These are phyloP conservation scores for Ogataea hybrid DNA, from an alignment of 1,139 yeast genomes.

Conservation along the genomic window DNA sequence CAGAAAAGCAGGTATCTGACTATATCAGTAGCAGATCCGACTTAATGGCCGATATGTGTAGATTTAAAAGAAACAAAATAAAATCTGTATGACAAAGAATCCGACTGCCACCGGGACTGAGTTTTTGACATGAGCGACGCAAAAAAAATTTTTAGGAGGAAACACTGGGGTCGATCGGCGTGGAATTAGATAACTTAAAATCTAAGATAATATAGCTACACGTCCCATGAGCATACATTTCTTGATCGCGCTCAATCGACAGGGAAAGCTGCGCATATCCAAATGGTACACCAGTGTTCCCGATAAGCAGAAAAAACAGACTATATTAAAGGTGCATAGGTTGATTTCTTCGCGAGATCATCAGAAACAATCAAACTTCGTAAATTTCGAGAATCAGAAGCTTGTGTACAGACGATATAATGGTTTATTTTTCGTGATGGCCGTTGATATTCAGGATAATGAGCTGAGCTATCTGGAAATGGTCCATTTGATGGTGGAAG, in stretches of 20 bases:
- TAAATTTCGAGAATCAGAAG: conserved; percentile 68
- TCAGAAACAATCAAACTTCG: conserved; percentile 70
- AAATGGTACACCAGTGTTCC: conserved; percentile 62
- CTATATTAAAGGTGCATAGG: conserved; percentile 72
- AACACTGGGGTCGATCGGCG: conserved; percentile 5
- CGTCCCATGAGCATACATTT: conserved; percentile 47
- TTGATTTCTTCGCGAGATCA: conserved; percentile 81
- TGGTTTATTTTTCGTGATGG: conserved; percentile 81
- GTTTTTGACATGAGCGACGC: conserved; percentile 9
- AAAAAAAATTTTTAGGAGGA: background rate
- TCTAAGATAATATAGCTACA: background rate
- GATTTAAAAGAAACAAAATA: conserved; percentile 9
- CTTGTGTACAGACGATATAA: conserved; percentile 89
- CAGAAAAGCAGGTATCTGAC: background rate
- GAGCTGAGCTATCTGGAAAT: conserved; percentile 82
- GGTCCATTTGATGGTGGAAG: conserved; percentile 85
- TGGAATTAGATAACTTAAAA: background rate
- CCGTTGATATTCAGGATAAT: conserved; percentile 72
- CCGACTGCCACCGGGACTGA: conserved; percentile 2
- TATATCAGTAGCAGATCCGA: background rate
- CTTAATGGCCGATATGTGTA: background rate
- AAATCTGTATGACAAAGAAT: conserved; percentile 2
- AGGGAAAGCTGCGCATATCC: conserved; percentile 86
- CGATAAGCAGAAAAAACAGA: conserved; percentile 51
- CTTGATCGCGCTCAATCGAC: conserved; percentile 80